Evolutionary conservation across 441 rosid species (phyloP).

Genomic region (Mallotus japonicus): DNA sequence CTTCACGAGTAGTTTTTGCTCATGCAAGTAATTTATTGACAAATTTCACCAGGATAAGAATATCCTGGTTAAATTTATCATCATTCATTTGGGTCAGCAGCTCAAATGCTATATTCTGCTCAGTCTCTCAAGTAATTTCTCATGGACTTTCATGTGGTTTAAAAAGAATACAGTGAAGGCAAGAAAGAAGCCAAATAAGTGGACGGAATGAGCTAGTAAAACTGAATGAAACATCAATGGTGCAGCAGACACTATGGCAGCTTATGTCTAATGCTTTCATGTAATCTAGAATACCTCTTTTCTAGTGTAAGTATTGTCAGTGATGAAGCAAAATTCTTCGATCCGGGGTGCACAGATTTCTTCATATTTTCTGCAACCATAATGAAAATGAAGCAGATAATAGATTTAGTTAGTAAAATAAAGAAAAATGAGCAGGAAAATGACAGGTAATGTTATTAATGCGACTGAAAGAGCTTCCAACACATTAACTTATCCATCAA

Average conservation of each 20-base stretch:
- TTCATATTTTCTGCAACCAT: conserved; percentile 67
- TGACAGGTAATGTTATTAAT: not conserved
- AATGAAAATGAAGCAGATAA: conserved; percentile 19
- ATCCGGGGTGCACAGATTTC: conserved; percentile 55
- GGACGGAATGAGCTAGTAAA: not conserved
- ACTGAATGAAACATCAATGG: not conserved
- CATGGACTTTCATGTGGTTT: not conserved
- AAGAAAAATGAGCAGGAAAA: not conserved
- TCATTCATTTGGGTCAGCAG: not conserved
- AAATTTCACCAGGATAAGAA: not conserved
- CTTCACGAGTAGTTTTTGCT: not conserved
- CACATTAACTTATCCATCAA: conserved; percentile 3
- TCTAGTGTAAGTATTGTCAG: conserved; percentile 47
- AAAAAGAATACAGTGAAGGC: not conserved
- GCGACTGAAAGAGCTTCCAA: conserved; percentile 2
- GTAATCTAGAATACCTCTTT: conserved; percentile 33
- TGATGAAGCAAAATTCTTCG: conserved; percentile 54
- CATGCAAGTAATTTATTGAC: not conserved
- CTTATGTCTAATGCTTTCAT: not conserved
- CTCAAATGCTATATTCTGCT: not conserved
- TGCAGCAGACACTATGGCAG: not conserved
- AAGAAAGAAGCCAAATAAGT: not conserved
- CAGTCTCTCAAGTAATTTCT: not conserved
- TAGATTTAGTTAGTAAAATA: conserved; percentile 12
- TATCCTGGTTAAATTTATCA: not conserved